phyloP scores from a whole-genome alignment of 1,139 yeast genomes.

The Saccharomycopsis hybrid region DNA sequence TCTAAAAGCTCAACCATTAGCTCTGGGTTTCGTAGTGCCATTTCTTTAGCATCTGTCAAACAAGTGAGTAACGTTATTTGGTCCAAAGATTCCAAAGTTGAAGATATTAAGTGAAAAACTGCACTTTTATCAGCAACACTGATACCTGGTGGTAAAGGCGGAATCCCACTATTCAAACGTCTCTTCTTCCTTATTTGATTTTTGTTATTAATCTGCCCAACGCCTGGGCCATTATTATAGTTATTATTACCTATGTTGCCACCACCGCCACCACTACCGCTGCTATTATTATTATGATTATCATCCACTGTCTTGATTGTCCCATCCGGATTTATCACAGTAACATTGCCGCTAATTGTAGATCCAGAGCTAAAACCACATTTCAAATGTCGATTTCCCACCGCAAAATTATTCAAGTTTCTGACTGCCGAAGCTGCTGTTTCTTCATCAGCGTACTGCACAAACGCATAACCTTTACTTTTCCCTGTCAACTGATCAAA shows the following conservation, averaged over 20 bases:
- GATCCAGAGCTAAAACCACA: conserved; percentile 63
- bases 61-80: conserved; percentile 49
- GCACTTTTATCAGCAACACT: conserved; percentile 47
- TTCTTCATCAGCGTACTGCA: conserved; percentile 64
- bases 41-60: conserved; percentile 54
- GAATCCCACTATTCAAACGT: conserved; percentile 26
- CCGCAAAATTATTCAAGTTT: conserved; percentile 70
- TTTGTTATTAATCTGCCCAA: not conserved
- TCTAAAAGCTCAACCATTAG: conserved; percentile 58
- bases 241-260: conserved; percentile 9
- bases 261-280: conserved; percentile 17
- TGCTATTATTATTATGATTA: conserved; percentile 18
- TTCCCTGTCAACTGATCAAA: conserved; percentile 88
- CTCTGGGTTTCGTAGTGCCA: conserved; percentile 56
- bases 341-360: conserved; percentile 18
- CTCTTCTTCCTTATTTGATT: conserved; percentile 17
- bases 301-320: conserved; percentile 1
- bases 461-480: conserved; percentile 86
- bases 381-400: conserved; percentile 66
- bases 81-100: conserved; percentile 50
- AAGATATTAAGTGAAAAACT: conserved; percentile 59
- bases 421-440: conserved; percentile 91
- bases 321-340: conserved; percentile 16
- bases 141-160: conserved; percentile 40
- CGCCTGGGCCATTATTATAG: not conserved